A percentile compares a stretch with the other conserved stretches of the same genome.
Evolutionary conservation across 2,329 filamentous ascomycete species (phyloP).

Genomic region (Fusarium hostae): DNA sequence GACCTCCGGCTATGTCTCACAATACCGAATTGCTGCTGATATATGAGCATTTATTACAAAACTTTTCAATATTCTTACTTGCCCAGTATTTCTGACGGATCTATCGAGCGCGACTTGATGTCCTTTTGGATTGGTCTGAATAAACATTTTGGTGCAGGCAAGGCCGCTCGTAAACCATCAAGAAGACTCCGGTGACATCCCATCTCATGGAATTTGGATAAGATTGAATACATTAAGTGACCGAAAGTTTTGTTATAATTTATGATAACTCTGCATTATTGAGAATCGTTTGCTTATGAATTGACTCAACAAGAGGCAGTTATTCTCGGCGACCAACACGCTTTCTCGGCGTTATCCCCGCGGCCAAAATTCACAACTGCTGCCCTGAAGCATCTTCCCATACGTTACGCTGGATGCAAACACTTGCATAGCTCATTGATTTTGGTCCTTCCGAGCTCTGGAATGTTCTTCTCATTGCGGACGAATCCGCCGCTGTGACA

Average conservation of each 20-base stretch:
- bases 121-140: neutral
- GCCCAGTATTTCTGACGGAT: no score
- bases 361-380: neutral
- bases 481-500: neutral
- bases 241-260: no score
- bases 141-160: neutral
- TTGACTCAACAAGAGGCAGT: neutral
- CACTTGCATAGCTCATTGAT: no score
- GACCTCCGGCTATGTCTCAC: neutral
- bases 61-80: neutral
- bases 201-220: accelerated
- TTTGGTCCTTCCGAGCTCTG: neutral
- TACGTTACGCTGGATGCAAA: no score
- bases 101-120: neutral
- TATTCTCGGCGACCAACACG: no score
- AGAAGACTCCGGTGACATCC: neutral
- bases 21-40: neutral
- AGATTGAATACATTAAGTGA: neutral
- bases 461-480: neutral
- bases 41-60: accelerated
- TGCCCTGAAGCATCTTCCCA: neutral
- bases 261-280: no score
- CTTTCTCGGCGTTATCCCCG: neutral
- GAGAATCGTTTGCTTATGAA: no score
- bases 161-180: neutral